Base-by-base conservation (phyloP, 352 stramenopile species). In the Pilasporangium apinafurcum region DNA sequence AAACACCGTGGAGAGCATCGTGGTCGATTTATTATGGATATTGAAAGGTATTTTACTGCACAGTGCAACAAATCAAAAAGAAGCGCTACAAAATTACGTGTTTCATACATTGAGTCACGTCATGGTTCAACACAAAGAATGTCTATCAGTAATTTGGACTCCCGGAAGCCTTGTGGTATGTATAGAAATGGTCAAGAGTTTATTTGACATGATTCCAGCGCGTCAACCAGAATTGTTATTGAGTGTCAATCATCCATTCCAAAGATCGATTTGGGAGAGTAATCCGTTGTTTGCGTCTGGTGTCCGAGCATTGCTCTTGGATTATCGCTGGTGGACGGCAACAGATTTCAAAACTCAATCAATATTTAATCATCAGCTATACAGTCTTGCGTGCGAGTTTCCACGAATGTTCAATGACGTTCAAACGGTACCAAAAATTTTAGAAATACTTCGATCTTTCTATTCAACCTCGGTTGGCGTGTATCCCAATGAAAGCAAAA, bases 321-420 rank as follows among this genome's bases (percentile, higher is more conserved):
- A 92, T 46, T 89, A 79, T 37, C 61, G 71, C 4, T 17, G 88
- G 8, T 92, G 81, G 81, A 62, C 60, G 9, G 48, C 53, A 18
- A 61, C 75, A 8, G 68, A 72, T 38, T 87, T 59, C 32, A 92
- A 87, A 49, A 83, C 73, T 1, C 81, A 91, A 50, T 89, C 77
- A 5, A 87, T 91, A 31, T 90, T 71, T 48, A 80, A 80, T 32
- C 81, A 89, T 48, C 78, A 92, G 44, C 55, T 92, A 5, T 84
- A 90, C 40, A 50, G 56, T 5, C 44, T 92, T n/a, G 73, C 70
- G 1, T 86, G 72, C 21, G 73, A 86, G 27, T 66, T 84, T 32
- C 81, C 78, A 6, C 65, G 70, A 40, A 41, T 74, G 6, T 70
- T 91, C 25, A 84, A 86, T 45, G 70, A 86, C 25, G 51, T 91